phyloP scores from a whole-genome alignment of 2,329 filamentous ascomycete species.

The Venturia nashicola region DNA sequence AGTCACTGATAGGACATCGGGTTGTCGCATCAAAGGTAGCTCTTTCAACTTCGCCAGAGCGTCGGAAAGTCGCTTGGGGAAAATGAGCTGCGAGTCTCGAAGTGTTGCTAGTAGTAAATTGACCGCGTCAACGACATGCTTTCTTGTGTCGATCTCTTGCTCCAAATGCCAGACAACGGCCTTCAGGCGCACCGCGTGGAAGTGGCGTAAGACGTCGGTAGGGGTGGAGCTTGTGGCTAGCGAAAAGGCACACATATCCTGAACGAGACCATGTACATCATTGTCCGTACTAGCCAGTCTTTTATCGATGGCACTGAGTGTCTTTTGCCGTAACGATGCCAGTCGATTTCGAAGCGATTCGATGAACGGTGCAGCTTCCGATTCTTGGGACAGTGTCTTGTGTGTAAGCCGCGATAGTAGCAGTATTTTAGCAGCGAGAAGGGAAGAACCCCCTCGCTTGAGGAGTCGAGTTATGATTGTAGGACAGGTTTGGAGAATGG shows the following conservation, averaged over 20 bases:
- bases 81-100: slow-evolving; percentile 61
- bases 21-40: slow-evolving; percentile 59
- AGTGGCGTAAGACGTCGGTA: slow-evolving; percentile 65
- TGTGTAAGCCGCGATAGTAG: slow-evolving; percentile 64
- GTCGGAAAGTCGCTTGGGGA: slow-evolving; percentile 60
- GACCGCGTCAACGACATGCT: slow-evolving; percentile 51
- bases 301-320: slow-evolving; percentile 53
- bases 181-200: slow-evolving; percentile 59
- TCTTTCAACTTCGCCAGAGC: slow-evolving; percentile 57
- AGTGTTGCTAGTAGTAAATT: slow-evolving; percentile 66
- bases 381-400: slow-evolving; percentile 53
- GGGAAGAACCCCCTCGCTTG: slow-evolving; percentile 31
- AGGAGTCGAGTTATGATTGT: slow-evolving; percentile 40
- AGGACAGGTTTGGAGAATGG: slow-evolving; percentile 45
- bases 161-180: slow-evolving; percentile 51
- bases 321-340: slow-evolving; percentile 47
- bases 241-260: slow-evolving; percentile 70
- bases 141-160: slow-evolving; percentile 24
- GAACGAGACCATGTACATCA: slow-evolving; percentile 42
- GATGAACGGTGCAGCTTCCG: slow-evolving; percentile 38
- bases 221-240: slow-evolving; percentile 69
- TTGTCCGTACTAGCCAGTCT: slow-evolving; percentile 25
- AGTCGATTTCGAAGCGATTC: slow-evolving; percentile 54
- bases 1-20: slow-evolving; percentile 51
- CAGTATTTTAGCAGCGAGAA: slow-evolving; percentile 50